A percentile compares a stretch with the other conserved stretches of the same genome.
Conservation (phyloP, 2,329 filamentous ascomycete genomes). For the Pyrenophora graminea region DNA sequence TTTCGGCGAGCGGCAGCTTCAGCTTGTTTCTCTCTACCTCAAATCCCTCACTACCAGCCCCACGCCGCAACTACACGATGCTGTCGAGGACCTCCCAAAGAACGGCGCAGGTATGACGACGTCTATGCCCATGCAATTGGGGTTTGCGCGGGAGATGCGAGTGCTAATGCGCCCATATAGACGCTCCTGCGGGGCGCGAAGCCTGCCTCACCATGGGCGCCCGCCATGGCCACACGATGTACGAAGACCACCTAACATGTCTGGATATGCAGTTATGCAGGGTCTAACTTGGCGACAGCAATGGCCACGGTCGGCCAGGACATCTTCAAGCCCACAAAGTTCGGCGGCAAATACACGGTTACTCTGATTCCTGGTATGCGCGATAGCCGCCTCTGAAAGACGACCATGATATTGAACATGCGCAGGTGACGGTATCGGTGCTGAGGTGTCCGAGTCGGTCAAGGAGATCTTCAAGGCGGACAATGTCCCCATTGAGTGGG, state of each 20-base stretch:
- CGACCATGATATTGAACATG: constrained; percentile 26
- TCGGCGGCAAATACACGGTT: constrained; percentile 98
- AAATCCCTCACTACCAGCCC: constrained; percentile 42
- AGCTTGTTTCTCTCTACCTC: constrained; percentile 39
- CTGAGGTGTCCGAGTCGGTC: constrained; percentile 95
- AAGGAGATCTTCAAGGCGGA: constrained; percentile 99
- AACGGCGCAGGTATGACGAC: constrained; percentile 54
- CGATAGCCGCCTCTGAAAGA: constrained; percentile 21
- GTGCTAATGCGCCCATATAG: constrained; percentile 47
- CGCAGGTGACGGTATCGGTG: constrained; percentile 88
- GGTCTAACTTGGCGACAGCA: constrained; percentile 30
- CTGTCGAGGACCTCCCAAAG: constrained; percentile 51
- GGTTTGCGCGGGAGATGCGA: constrained; percentile 1
- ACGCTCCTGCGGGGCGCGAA: constrained; percentile 61
- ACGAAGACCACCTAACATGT: constrained; percentile 35
- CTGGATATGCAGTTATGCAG: neutral
- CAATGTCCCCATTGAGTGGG: constrained; percentile 98
- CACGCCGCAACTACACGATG: constrained; percentile 45
- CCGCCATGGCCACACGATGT: constrained; percentile 60
- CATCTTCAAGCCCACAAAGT: constrained; percentile 99
- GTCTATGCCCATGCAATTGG: constrained; percentile 31
- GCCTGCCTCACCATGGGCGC: constrained; percentile 54
- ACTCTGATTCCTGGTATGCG: constrained; percentile 87
- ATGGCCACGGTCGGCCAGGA: constrained; percentile 78
- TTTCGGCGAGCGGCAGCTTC: constrained; percentile 40